Evolutionary conservation across 1,139 yeast species (phyloP), one percentile per base, ranked within the genome.

Genomic region (Debaryomyces nepalensis): DNA sequence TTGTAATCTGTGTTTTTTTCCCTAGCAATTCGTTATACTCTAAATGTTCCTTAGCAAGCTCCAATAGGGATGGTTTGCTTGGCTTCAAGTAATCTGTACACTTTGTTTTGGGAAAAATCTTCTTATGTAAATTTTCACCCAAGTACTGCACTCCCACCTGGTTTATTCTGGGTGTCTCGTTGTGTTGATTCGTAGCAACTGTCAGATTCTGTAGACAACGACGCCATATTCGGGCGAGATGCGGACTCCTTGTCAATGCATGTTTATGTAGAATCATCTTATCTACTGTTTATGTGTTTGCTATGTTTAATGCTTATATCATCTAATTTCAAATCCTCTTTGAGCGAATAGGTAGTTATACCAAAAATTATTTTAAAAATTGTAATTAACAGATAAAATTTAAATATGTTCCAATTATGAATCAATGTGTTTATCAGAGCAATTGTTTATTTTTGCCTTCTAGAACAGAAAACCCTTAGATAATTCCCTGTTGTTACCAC

Each of bases 61-160:
- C 71, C 7, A 83, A 64, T 21, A 86, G 64, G 10, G 65, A 66
- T 3, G 64, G 60, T 37, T 73, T 51, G n/a, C 47, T 47, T 4
- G 63, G 62, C 23, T 45, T 47, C 8, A 53, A 45, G 47, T 66
- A 68, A 12, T 57, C 62, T 9, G 54, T 51, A 5, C 57, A 46
- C 4, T 58, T 43, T 15, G 58, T 57, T 10, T 54, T 58, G 4
- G 84, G 88, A 55, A 87, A 88, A 1, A 88, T 59, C 53, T 82
- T 86, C 15, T 55, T 48, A 45, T 85, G 91, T 16, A 88, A 58
- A 1, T 68, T 66, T 5, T 67, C 63, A 0, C 93, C 80, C 26
- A 88, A 64, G 53, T 87, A 85, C 55, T 87, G 96, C 41, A 79
- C 77, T 1, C 83, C 84, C 11, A 79, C 67, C 42, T 73, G 87